Evolutionary conservation across 495 filamentous ascomycete species (phyloP), one percentile per base, ranked within the genome.

Genomic region (Barbatosphaeria neglecta): DNA sequence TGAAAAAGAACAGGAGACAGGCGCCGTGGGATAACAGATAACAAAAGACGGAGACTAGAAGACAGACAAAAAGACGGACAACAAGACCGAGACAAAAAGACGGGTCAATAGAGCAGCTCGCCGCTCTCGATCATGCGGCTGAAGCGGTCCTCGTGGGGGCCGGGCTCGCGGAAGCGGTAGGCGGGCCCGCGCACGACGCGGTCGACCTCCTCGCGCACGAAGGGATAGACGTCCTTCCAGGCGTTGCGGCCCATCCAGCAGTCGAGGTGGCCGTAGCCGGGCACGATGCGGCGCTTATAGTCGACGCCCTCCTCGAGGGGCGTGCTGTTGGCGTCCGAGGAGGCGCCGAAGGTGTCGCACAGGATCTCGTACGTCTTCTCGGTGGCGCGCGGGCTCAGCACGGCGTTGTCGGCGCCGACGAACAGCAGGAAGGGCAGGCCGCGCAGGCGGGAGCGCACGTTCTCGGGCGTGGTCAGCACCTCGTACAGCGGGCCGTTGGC

Each of bases 251-350:
- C 80, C 70, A 84, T 79, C 75, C 80, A 83, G 42, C 69, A 70
- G 61, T 84, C 81, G 44, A 84, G 56, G 55, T 84, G 81, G 20
- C 82, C 82, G 47, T 82, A 80, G n/a, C 76, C 74, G 7, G 75
- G 69, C 7, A 81, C 70, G 6, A 81, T 67, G 18, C 65, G 53
- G 16, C 79, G 61, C 33, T 63, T 64, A 57, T 82, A 83, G 41
- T 66, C 44, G 15, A 65, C 56, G 37, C 61, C 65, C 18, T 25
- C 39, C 39, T 50, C 47, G 17, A n/a, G n/a, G n/a, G 45, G 22
- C 16, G 2, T 27, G n/a, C 50, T 49, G 13, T 37, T 25, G 39
- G 9, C 17, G 45, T 53, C 3, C 53, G 28, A n/a, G 4, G 50
- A 47, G 6, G 58, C 52, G 0, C 75, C 74, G 58, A 84, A 82